Evolutionary conservation across 169 alveolate genomes (phyloP).

Genomic region (Ichthyophthirius multifiliis): DNA sequence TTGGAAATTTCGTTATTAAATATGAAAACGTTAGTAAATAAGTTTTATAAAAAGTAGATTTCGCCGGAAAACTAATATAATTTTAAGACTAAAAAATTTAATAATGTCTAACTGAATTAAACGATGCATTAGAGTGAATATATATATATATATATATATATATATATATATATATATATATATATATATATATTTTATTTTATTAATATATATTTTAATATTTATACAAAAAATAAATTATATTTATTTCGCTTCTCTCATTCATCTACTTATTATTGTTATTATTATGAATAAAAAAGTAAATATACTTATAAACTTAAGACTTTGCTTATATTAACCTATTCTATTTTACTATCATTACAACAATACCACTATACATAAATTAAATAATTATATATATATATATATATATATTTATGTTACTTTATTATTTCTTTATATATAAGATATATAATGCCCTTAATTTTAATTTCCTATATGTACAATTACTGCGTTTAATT

Average conservation of each 20-base stretch:
- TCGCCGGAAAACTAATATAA: no score
- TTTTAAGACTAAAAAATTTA: no score
- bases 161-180: no score
- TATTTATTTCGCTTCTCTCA: no score
- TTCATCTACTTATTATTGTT: no score
- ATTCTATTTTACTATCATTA: neutral
- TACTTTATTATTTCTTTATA: neutral
- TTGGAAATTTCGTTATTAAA: slow-evolving; percentile 21
- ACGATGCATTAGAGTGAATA: no score
- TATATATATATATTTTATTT: no score
- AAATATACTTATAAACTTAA: neutral
- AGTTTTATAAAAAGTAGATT: no score
- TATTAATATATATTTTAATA: no score
- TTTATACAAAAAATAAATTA: no score
- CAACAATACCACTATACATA: slow-evolving; percentile 1
- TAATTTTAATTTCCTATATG: neutral
- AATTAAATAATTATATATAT: neutral
- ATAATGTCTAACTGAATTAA: no score
- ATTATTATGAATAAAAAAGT: neutral
- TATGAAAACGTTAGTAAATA: neutral
- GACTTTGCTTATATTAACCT: neutral
- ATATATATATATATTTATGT: neutral
- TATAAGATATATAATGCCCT: neutral
- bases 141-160: no score
- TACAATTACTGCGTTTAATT: neutral